Percentiles rank a stretch among this genome's conserved stretches.
phyloP scores from a whole-genome alignment of 176 grass and related monocot species.

The Ampelocalamus luodianensis region DNA sequence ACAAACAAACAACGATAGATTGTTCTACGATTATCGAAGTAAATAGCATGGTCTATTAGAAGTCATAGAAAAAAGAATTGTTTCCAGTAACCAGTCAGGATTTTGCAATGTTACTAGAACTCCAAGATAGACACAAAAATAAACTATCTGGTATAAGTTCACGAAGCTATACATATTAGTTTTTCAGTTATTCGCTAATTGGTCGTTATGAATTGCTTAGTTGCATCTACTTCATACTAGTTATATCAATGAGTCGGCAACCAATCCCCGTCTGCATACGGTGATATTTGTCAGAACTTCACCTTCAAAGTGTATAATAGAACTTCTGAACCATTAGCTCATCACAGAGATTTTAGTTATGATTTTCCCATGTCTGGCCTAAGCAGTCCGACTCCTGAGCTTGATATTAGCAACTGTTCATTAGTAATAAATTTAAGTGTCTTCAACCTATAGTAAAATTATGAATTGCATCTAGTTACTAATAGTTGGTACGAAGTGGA shows the following conservation, averaged over 20 bases:
- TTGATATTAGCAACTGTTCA: not conserved
- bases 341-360: not conserved
- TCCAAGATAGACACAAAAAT: not conserved
- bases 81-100: not conserved
- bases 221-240: not conserved
- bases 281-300: not conserved
- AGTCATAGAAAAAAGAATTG: not conserved
- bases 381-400: not conserved
- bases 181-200: not conserved
- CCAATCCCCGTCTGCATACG: not conserved
- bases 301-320: not conserved
- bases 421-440: not conserved
- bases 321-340: not conserved
- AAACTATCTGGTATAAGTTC: not conserved
- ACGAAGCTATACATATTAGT: not conserved
- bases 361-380: not conserved
- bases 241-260: not conserved
- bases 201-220: not conserved
- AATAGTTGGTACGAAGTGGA: not conserved
- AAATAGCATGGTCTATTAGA: not conserved
- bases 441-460: not conserved
- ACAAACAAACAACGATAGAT: not conserved
- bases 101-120: not conserved
- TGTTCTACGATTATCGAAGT: not conserved
- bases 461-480: not conserved